Evolutionary conservation across 345 rosid genomes (phyloP).

Genomic region (Linum usitatissimum): DNA sequence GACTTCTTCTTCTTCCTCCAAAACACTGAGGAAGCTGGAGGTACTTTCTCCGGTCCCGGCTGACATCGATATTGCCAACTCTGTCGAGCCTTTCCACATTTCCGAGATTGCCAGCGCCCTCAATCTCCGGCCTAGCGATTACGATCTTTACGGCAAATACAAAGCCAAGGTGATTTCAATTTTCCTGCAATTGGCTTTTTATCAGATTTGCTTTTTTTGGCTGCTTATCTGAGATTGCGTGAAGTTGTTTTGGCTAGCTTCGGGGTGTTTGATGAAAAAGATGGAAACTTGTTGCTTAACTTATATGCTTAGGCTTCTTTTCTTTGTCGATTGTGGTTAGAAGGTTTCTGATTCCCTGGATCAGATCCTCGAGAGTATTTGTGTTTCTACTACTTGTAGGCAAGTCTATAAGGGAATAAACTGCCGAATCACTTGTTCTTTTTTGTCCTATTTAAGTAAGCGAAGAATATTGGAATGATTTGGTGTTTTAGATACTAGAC

Average conservation of each 20-base stretch:
- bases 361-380: too few species aligned
- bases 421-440: too few species aligned
- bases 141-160: constrained; percentile 89
- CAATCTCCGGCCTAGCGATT: constrained; percentile 53
- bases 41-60: constrained; percentile 90
- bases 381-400: too few species aligned
- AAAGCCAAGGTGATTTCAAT: constrained; percentile 73
- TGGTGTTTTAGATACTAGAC: too few species aligned
- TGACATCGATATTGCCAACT: constrained; percentile 87
- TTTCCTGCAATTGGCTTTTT: background rate
- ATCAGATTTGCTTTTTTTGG: background rate
- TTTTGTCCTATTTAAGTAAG: too few species aligned
- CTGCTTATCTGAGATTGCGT: background rate
- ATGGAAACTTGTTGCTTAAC: too few species aligned
- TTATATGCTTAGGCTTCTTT: too few species aligned
- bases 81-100: constrained; percentile 74
- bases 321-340: too few species aligned
- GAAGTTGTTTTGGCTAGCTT: background rate
- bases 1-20: constrained; percentile 30
- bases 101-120: constrained; percentile 75
- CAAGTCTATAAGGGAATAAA: too few species aligned
- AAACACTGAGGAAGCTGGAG: constrained; percentile 47
- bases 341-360: too few species aligned
- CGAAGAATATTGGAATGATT: too few species aligned
- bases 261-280: too few species aligned